Conservation (phyloP, 805 yeast genomes). For the Saccharomyces kudriavzevii region DNA sequence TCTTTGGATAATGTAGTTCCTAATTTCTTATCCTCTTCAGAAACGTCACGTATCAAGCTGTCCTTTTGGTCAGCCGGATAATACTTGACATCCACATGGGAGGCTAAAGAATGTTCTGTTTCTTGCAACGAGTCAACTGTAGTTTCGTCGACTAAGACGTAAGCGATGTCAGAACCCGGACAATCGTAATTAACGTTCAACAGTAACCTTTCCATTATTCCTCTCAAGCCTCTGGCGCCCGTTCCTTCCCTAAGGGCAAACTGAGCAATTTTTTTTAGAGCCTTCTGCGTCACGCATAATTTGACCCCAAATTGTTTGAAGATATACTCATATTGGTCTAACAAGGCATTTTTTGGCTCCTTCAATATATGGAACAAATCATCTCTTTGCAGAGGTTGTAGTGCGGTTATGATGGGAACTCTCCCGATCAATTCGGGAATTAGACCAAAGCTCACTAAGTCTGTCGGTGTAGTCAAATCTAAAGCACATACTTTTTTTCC, state of each 20-base stretch:
- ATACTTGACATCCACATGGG: slow-evolving; percentile 35
- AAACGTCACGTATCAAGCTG: slow-evolving; percentile 35
- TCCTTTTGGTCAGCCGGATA: slow-evolving; percentile 39
- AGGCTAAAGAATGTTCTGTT: slow-evolving; percentile 24
- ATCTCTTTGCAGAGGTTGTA: slow-evolving; percentile 37
- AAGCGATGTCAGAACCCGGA: slow-evolving; percentile 48
- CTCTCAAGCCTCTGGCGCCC: slow-evolving; percentile 54
- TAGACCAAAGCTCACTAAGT: slow-evolving; percentile 44
- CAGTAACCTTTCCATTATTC: slow-evolving; percentile 45
- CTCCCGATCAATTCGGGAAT: slow-evolving; percentile 56
- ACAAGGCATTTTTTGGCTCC: slow-evolving; percentile 49
- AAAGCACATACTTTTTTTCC: slow-evolving; percentile 37
- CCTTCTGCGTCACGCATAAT: slow-evolving; percentile 41
- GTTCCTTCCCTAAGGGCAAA: slow-evolving; percentile 46
- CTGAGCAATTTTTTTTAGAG: slow-evolving; percentile 41
- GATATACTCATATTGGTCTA: slow-evolving; percentile 46
- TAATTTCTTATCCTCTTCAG: slow-evolving; percentile 35
- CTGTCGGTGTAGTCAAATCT: slow-evolving; percentile 42
- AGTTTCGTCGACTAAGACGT: slow-evolving; percentile 40
- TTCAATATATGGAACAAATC: slow-evolving; percentile 44
- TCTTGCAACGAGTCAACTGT: slow-evolving; percentile 36
- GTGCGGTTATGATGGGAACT: slow-evolving; percentile 45
- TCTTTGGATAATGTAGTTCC: slow-evolving; percentile 31
- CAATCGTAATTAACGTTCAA: slow-evolving; percentile 49
- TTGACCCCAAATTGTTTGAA: slow-evolving; percentile 47